Conservation (phyloP, 2,329 filamentous ascomycete species). For the Diplodia seriata region DNA sequence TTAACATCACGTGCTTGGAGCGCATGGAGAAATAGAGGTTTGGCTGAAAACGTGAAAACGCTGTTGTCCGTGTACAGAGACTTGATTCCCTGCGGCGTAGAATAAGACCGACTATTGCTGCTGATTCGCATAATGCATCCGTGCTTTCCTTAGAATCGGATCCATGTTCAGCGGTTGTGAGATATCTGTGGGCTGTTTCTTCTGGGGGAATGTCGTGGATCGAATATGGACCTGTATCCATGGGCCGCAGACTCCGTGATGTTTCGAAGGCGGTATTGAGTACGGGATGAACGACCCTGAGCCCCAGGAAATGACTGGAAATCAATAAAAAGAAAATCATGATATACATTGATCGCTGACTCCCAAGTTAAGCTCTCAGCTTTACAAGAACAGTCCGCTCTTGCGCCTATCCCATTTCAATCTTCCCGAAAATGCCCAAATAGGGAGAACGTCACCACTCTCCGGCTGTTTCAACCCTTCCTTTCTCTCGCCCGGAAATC, state of each 20-base stretch:
- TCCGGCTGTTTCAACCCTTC: neutral
- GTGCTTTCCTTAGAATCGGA: neutral
- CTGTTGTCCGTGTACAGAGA: slow-evolving; percentile 30
- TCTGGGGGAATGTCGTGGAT: neutral
- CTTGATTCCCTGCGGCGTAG: slow-evolving; percentile 31
- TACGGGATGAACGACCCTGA: too few species aligned
- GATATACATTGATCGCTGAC: too few species aligned
- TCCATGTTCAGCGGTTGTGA: neutral
- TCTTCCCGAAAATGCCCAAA: neutral
- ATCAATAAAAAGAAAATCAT: too few species aligned
- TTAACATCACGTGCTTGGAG: neutral
- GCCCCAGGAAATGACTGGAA: too few species aligned
- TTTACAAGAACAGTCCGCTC: too few species aligned
- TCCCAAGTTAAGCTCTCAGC: too few species aligned
- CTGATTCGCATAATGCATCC: neutral
- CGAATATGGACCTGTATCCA: neutral
- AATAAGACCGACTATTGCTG: slow-evolving; percentile 24
- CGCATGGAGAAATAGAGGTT: slow-evolving; percentile 13
- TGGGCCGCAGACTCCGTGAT: neutral
- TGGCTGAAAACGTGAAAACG: slow-evolving; percentile 2
- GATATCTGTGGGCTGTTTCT: neutral
- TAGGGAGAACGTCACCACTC: neutral
- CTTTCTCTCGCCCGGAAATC: neutral
- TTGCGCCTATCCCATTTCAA: neutral
- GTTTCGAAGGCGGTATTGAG: neutral